Conservation (phyloP, 306 rosid species). For the Fagus sylvatica region DNA sequence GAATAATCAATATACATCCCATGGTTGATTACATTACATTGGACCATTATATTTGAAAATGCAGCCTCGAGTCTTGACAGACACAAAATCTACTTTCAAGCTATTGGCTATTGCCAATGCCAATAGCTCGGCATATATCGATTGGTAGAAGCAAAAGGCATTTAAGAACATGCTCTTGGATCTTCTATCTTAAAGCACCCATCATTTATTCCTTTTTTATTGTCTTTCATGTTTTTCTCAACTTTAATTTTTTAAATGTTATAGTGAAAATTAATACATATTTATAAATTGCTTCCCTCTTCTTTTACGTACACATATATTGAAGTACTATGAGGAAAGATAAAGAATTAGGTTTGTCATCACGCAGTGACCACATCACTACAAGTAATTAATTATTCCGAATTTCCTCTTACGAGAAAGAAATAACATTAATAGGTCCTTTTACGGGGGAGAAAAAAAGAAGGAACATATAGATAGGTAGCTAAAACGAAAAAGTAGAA, state of each 20-base stretch:
- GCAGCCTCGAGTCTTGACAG: not conserved
- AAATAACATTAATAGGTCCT: too few species aligned
- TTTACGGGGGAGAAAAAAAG: too few species aligned
- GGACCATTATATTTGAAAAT: not conserved
- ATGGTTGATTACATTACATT: not conserved
- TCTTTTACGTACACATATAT: not conserved
- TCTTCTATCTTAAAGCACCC: slow-evolving; percentile 13
- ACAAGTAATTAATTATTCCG: too few species aligned
- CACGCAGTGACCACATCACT: not conserved
- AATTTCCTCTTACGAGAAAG: too few species aligned
- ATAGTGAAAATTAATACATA: not conserved
- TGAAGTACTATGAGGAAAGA: not conserved
- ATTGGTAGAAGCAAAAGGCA: not conserved
- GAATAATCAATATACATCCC: not conserved
- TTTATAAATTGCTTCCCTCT: slow-evolving; percentile 1
- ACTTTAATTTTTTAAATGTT: not conserved
- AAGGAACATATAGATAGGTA: too few species aligned
- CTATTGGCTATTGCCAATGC: not conserved
- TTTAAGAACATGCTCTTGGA: slow-evolving; percentile 35
- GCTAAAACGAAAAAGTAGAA: too few species aligned
- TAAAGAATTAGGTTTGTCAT: not conserved
- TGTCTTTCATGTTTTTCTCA: not conserved
- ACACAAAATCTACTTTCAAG: not conserved
- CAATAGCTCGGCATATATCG: not conserved
- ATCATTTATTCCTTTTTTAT: not conserved